Percentiles rank a stretch among this genome's conserved stretches.
Conservation (phyloP, 768 basidiomycete species). For the Xanthoconium purpureum region DNA sequence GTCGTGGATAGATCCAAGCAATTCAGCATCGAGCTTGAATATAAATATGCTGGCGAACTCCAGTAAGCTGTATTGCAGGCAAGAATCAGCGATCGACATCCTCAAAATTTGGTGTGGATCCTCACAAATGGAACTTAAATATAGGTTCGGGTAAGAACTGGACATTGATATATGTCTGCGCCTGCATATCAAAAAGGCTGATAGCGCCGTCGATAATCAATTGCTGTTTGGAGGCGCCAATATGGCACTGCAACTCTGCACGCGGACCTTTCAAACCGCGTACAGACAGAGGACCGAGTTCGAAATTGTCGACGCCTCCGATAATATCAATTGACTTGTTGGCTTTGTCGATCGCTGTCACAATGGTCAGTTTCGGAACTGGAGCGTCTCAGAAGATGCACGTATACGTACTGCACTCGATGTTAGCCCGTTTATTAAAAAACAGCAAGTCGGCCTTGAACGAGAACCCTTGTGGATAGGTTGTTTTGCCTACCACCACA, state of each 20-base stretch:
- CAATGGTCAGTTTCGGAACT: background rate
- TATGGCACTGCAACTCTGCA: background rate
- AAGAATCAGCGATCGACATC: background rate
- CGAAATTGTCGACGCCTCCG: background rate
- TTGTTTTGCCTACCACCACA: background rate
- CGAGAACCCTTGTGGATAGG: no score
- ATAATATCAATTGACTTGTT: background rate
- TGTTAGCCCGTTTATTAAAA: background rate
- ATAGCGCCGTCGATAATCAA: background rate
- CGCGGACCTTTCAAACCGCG: background rate
- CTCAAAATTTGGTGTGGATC: background rate
- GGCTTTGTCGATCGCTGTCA: background rate
- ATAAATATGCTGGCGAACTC: background rate
- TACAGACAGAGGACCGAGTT: no score
- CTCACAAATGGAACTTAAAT: background rate
- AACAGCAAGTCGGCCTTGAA: background rate
- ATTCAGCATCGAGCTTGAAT: background rate
- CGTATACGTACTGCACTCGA: background rate
- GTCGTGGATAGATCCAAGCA: background rate
- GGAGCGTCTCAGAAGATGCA: no score
- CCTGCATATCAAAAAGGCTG: background rate
- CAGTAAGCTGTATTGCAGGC: background rate
- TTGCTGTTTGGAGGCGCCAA: background rate
- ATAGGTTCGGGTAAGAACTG: background rate
- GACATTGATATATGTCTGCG: background rate